phyloP scores from a whole-genome alignment of 176 grass and related monocot species.

The Phragmites australis region DNA sequence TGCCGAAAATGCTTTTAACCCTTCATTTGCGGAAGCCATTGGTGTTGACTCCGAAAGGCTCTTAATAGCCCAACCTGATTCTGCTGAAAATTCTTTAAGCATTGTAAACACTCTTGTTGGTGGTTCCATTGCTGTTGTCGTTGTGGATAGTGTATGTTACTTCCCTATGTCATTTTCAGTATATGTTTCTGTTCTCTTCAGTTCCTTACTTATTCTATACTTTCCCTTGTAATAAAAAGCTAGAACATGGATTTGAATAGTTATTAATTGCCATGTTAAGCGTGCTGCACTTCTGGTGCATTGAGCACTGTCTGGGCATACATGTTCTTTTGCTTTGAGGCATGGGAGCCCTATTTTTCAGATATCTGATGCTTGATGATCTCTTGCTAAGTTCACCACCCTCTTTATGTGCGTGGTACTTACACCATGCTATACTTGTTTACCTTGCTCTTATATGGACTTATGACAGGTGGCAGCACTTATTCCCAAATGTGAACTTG shows the following conservation, averaged over 20 bases:
- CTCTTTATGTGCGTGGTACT: not conserved
- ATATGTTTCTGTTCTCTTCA: constrained; percentile 4
- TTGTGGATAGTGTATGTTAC: constrained; percentile 86
- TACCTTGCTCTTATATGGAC: constrained; percentile 37
- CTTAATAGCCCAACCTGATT: constrained; percentile 69
- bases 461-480: constrained; percentile 86
- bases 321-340: not conserved
- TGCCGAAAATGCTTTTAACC: constrained; percentile 83
- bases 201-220: constrained; percentile 11
- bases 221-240: not conserved
- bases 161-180: constrained; percentile 11
- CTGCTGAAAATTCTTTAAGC: constrained; percentile 91
- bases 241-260: not conserved
- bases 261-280: not conserved
- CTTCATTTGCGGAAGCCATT: constrained; percentile 72
- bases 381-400: constrained; percentile 20
- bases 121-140: constrained; percentile 83
- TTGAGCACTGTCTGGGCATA: constrained; percentile 18
- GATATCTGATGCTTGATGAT: not conserved
- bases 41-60: constrained; percentile 84
- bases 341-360: constrained; percentile 22
- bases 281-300: not conserved
- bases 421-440: constrained; percentile 21
- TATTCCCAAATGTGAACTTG: constrained; percentile 75
- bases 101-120: constrained; percentile 93